Percentiles rank a stretch among this genome's conserved stretches.
phyloP scores from a whole-genome alignment of 768 basidiomycete species.

The Neoboletus subvelutipes region DNA sequence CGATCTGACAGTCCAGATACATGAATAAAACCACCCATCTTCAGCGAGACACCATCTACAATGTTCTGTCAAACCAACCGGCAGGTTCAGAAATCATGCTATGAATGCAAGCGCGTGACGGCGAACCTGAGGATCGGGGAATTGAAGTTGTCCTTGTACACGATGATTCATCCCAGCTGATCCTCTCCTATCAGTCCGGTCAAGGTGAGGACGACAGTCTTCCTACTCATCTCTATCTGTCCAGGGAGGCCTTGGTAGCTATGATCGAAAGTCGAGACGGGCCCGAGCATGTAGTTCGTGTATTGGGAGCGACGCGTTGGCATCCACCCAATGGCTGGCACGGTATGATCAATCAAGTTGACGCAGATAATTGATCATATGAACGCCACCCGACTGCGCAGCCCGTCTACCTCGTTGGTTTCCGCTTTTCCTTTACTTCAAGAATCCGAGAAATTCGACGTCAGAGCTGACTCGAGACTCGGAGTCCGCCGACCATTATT shows the following conservation, averaged over 20 bases:
- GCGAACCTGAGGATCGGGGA: not conserved
- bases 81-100: too few species aligned
- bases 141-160: not conserved
- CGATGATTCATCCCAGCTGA: not conserved
- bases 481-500: not conserved
- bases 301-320: not conserved
- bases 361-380: not conserved
- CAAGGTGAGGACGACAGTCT: not conserved
- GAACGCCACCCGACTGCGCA: not conserved
- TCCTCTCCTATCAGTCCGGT: not conserved
- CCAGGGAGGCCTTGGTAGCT: not conserved
- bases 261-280: not conserved
- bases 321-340: not conserved
- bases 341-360: too few species aligned
- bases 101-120: not conserved
- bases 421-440: not conserved
- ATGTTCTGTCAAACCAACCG: too few species aligned
- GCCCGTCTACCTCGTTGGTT: not conserved
- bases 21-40: not conserved
- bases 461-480: too few species aligned
- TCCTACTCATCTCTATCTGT: not conserved
- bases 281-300: not conserved
- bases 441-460: too few species aligned
- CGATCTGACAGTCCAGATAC: not conserved
- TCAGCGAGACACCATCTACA: not conserved